phyloP scores from a whole-genome alignment of 192 early-diverging fungal species.

The Podila epigama region DNA sequence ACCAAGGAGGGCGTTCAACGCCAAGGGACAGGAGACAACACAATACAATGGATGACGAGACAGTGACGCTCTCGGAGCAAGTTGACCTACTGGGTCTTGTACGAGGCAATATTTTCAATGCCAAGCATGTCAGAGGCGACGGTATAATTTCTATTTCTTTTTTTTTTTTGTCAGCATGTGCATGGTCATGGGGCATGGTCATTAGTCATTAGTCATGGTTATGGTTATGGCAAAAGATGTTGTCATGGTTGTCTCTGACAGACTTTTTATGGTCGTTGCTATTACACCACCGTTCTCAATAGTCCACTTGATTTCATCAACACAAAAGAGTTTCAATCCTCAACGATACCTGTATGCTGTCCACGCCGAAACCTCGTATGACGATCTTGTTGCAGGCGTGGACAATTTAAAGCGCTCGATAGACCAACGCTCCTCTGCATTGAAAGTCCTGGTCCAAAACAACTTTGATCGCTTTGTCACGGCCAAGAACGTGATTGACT shows the following conservation, averaged over 20 bases:
- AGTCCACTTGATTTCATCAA: slow-evolving; percentile 37
- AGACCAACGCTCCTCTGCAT: slow-evolving; percentile 82
- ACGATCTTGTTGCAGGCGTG: slow-evolving; percentile 82
- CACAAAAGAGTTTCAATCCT: slow-evolving; percentile 65
- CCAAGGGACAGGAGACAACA: slow-evolving; percentile 12
- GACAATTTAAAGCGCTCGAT: slow-evolving; percentile 74
- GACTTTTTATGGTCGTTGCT: too few relatives aligned
- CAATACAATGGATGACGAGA: slow-evolving; percentile 29
- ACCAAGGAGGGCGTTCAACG: slow-evolving; percentile 31
- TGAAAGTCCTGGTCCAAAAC: slow-evolving; percentile 90
- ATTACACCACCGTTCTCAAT: too few relatives aligned
- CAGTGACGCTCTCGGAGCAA: slow-evolving; percentile 49
- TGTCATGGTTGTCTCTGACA: too few relatives aligned
- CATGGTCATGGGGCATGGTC: too few relatives aligned
- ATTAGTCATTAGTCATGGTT: too few relatives aligned
- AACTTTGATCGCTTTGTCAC: slow-evolving; percentile 98
- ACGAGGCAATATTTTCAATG: slow-evolving; percentile 21
- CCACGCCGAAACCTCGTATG: slow-evolving; percentile 85
- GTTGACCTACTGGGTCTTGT: slow-evolving; percentile 57
- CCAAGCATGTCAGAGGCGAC: slow-evolving; percentile 34
- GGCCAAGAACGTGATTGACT: slow-evolving; percentile 95
- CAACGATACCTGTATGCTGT: slow-evolving; percentile 80
- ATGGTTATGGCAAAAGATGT: too few relatives aligned
- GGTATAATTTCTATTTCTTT: slow-evolving; percentile 5
- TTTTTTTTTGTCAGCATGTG: not conserved